phyloP scores from a whole-genome alignment of 2,329 filamentous ascomycete genomes.

The Cordyceps sp. region DNA sequence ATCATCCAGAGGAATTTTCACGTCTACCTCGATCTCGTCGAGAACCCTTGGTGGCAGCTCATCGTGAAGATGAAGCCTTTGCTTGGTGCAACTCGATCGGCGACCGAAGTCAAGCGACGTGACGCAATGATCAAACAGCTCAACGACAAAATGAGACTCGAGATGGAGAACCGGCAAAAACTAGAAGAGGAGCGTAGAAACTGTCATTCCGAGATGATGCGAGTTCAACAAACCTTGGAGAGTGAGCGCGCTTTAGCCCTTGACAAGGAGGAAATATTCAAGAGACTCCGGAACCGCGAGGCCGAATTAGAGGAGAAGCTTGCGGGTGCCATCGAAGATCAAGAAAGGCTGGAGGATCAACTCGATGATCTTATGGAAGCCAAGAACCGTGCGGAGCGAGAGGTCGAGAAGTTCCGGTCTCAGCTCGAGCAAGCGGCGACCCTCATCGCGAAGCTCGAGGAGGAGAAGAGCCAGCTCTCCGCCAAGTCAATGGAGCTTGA shows the following conservation, averaged over 20 bases:
- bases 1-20: conserved; percentile 94
- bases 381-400: conserved; percentile 76
- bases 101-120: conserved; percentile 83
- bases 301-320: conserved; percentile 86
- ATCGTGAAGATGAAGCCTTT: conserved; percentile 91
- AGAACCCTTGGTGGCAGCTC: conserved; percentile 95
- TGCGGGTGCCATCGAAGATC: conserved; percentile 78
- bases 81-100: conserved; percentile 78
- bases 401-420: conserved; percentile 59
- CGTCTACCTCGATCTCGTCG: conserved; percentile 74
- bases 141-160: conserved; percentile 65
- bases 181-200: conserved; percentile 85
- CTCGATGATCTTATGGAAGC: conserved; percentile 76
- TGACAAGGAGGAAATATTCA: conserved; percentile 98
- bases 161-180: conserved; percentile 56
- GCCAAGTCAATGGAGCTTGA: conserved; percentile 55
- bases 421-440: conserved; percentile 85
- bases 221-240: conserved; percentile 85
- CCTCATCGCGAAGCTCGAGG: conserved; percentile 72
- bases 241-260: conserved; percentile 89
- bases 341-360: conserved; percentile 86
- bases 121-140: conserved; percentile 87
- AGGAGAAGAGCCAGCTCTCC: conserved; percentile 65
- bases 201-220: conserved; percentile 71
- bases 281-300: conserved; percentile 83